Conservation (phyloP, 2,329 filamentous ascomycete genomes). For the Diaporthe citriasiana region DNA sequence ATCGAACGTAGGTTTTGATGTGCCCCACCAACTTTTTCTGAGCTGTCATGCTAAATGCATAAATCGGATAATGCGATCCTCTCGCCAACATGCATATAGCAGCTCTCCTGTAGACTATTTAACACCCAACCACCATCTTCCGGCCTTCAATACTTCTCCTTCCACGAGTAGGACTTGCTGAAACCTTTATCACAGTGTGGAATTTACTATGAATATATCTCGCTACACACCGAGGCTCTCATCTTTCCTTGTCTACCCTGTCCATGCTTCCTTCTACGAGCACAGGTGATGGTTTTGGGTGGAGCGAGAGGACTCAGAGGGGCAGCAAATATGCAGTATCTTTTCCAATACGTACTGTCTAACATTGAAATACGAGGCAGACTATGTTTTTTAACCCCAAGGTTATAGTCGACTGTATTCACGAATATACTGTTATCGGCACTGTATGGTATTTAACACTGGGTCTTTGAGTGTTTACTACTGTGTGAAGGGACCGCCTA, state of each 20-base stretch:
- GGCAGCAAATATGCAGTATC: no score
- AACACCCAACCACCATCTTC: background rate
- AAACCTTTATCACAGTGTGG: no score
- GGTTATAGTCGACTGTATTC: no score
- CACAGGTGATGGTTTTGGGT: no score
- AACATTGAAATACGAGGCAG: no score
- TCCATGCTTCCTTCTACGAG: background rate
- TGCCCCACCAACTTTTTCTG: constrained; percentile 38
- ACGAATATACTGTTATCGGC: no score
- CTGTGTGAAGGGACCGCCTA: no score
- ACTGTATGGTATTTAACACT: no score
- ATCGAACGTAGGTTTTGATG: background rate
- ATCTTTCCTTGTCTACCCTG: background rate
- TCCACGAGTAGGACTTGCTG: background rate
- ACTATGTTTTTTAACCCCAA: no score
- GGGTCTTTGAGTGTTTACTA: no score
- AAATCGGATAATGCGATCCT: background rate
- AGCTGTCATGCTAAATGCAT: background rate
- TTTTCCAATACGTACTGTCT: no score
- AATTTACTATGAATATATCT: accelerated
- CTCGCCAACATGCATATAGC: background rate
- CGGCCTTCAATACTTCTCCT: no score
- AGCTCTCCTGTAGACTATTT: background rate
- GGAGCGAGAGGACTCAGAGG: background rate
- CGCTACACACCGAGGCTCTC: background rate